Percentiles rank a stretch among this genome's conserved stretches.
These are phyloP conservation scores for Effrenium voratum DNA, from an alignment of 73 alveolate genomes.

Conservation along the genomic window DNA sequence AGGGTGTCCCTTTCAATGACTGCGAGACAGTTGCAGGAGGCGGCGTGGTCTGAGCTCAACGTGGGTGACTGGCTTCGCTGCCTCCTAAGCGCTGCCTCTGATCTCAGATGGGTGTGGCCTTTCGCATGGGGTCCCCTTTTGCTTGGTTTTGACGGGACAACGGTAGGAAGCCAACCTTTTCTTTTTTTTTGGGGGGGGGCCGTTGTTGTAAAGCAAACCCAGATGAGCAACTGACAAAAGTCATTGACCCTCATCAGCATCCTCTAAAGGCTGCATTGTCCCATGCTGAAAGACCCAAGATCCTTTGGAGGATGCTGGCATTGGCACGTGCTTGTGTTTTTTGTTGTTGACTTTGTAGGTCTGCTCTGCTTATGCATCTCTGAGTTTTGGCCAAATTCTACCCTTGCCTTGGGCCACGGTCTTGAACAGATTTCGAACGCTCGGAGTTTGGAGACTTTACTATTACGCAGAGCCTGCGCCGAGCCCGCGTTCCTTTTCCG, in stretches of 20 bases:
- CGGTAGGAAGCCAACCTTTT: not conserved
- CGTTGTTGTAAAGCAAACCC: not conserved
- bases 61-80: constrained; percentile 86
- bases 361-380: no score
- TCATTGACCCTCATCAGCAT: not conserved
- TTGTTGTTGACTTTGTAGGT: no score
- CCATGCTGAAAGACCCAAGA: no score
- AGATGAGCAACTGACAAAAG: not conserved
- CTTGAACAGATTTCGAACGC: no score
- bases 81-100: not conserved
- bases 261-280: not conserved
- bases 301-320: no score
- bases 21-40: not conserved
- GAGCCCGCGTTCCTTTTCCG: no score
- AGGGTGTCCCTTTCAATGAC: not conserved
- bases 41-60: constrained; percentile 73
- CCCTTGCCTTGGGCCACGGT: no score
- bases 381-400: no score
- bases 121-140: not conserved
- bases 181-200: not conserved
- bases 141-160: not conserved
- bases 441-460: no score
- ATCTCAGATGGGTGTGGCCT: not conserved
- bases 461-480: no score
- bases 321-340: no score